A percentile compares a stretch with the other conserved stretches of the same genome.
These are phyloP conservation scores for Plasmodium inui DNA, from an alignment of 169 alveolate species.

Conservation along the genomic window DNA sequence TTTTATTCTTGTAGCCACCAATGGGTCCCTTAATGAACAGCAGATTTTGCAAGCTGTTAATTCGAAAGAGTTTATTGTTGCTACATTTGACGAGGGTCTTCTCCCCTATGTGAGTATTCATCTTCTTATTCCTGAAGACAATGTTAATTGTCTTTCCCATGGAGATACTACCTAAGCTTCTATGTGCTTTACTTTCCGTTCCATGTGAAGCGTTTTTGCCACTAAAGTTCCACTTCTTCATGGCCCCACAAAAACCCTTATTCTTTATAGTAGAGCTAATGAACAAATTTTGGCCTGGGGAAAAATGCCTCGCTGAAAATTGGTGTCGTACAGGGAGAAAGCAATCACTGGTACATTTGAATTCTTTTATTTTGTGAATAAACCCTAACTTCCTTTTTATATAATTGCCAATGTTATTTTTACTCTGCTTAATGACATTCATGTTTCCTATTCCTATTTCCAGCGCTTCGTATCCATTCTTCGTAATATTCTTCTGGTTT, in stretches of 20 bases:
- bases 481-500: slow-evolving; percentile 85
- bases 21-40: slow-evolving; percentile 87
- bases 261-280: slow-evolving; percentile 89
- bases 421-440: slow-evolving; percentile 82
- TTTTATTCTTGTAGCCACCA: slow-evolving; percentile 86
- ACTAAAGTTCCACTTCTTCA: slow-evolving; percentile 90
- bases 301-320: slow-evolving; percentile 88
- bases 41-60: slow-evolving; percentile 86
- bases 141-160: slow-evolving; percentile 88
- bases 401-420: slow-evolving; percentile 85
- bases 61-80: slow-evolving; percentile 87
- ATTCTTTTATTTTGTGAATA: slow-evolving; percentile 85
- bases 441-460: slow-evolving; percentile 89
- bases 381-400: slow-evolving; percentile 86
- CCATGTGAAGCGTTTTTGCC: slow-evolving; percentile 89
- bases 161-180: slow-evolving; percentile 89
- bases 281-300: slow-evolving; percentile 91
- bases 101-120: slow-evolving; percentile 92
- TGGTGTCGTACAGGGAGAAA: slow-evolving; percentile 89
- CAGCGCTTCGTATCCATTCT: slow-evolving; percentile 90
- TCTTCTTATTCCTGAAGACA: slow-evolving; percentile 89
- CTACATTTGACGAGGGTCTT: slow-evolving; percentile 86
- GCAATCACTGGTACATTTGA: slow-evolving; percentile 90
- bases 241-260: slow-evolving; percentile 91
- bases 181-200: slow-evolving; percentile 89